Evolutionary conservation across 108 stramenopile genomes (phyloP).

Genomic region (Nitzschia sp.): DNA sequence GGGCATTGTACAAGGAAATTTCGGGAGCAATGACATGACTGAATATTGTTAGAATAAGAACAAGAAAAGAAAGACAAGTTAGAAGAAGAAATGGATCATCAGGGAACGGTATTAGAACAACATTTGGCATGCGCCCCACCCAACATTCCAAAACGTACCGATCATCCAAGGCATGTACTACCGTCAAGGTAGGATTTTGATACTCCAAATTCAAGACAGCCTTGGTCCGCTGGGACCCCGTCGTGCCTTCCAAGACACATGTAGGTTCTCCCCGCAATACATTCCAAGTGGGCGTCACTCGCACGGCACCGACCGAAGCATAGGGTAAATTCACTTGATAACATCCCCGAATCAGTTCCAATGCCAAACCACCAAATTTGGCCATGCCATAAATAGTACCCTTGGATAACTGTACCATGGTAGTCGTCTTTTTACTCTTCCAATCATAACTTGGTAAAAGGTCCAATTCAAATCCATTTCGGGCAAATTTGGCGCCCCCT

Average conservation of each 20-base stretch:
- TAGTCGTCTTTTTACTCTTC: constrained; percentile 4
- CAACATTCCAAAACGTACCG: constrained; percentile 23
- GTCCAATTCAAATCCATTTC: constrained; percentile 17
- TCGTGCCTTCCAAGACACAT: constrained; percentile 50
- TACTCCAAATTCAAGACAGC: constrained; percentile 48
- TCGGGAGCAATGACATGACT: constrained; percentile 57
- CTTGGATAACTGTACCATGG: constrained; percentile 22
- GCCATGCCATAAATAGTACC: constrained; percentile 33
- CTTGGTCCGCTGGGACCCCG: constrained; percentile 46
- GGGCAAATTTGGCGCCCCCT: neutral
- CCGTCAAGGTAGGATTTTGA: constrained; percentile 47
- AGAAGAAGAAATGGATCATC: neutral
- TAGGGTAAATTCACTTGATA: constrained; percentile 27
- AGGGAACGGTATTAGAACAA: too few species aligned
- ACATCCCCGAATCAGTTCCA: constrained; percentile 29
- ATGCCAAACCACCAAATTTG: constrained; percentile 18
- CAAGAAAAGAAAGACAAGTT: neutral
- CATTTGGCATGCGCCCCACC: too few species aligned
- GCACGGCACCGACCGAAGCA: constrained; percentile 28
- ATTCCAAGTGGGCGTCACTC: constrained; percentile 42
- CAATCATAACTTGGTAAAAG: constrained; percentile 39
- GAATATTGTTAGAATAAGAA: neutral
- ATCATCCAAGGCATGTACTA: constrained; percentile 51
- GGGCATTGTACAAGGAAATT: constrained; percentile 51
- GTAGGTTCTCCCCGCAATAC: constrained; percentile 16